Evolutionary conservation across 2,329 filamentous ascomycete genomes (phyloP).

Genomic region (Phyllosticta paracitricarpa): DNA sequence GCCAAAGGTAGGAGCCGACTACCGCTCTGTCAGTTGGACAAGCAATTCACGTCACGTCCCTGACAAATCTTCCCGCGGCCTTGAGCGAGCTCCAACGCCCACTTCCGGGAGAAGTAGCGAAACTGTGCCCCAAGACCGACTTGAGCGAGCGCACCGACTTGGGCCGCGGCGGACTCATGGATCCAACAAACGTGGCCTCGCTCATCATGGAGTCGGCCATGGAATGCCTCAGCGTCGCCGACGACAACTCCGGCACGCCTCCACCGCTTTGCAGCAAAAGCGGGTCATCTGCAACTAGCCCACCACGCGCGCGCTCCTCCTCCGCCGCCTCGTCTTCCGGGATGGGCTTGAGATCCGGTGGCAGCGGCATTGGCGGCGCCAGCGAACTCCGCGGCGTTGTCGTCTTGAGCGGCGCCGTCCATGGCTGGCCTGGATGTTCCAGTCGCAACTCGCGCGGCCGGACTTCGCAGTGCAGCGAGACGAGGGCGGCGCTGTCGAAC

Average conservation of each 20-base stretch:
- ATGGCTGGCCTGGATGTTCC: neutral
- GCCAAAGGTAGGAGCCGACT: too few species aligned
- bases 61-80: neutral
- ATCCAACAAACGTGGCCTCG: conserved; percentile 5
- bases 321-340: conserved; percentile 2
- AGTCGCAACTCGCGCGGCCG: neutral
- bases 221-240: conserved; percentile 1
- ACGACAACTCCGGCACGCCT: neutral
- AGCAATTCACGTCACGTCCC: neutral
- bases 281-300: neutral
- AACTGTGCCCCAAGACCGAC: neutral
- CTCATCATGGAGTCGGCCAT: conserved; percentile 8
- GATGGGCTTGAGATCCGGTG: neutral
- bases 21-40: too few species aligned
- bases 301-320: neutral
- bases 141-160: neutral
- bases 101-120: neutral
- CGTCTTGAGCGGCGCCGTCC: neutral
- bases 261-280: neutral
- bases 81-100: neutral
- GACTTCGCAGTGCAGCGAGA: conserved; percentile 23
- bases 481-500: conserved; percentile 21
- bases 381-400: neutral
- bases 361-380: neutral
- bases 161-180: conserved; percentile 4